A percentile compares a stretch with the other conserved stretches of the same genome.
Conservation (phyloP, 2,329 filamentous ascomycete genomes). For the Microcyclosporella mali region DNA sequence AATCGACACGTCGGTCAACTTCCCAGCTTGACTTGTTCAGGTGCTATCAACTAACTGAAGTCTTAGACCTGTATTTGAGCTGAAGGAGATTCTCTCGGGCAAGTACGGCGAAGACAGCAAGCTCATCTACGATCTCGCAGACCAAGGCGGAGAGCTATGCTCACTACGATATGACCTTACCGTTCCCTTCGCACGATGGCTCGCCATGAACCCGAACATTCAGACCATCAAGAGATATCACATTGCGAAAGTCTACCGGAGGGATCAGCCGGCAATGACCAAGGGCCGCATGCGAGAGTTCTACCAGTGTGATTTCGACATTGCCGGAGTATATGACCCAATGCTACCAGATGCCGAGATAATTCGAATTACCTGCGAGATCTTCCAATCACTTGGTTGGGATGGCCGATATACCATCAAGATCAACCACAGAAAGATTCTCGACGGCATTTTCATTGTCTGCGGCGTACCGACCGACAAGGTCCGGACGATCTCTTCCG, state of each 20-base stretch:
- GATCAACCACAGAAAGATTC: slow-evolving; percentile 88
- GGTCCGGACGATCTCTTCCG: slow-evolving; percentile 81
- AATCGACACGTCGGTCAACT: slow-evolving; percentile 59
- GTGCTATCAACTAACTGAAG: slow-evolving; percentile 8
- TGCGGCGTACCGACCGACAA: slow-evolving; percentile 83
- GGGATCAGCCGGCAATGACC: slow-evolving; percentile 77
- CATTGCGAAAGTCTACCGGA: slow-evolving; percentile 84
- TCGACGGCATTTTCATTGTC: slow-evolving; percentile 87
- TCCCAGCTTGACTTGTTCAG: not conserved
- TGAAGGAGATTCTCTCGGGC: slow-evolving; percentile 77
- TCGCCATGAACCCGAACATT: slow-evolving; percentile 81
- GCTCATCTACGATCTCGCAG: slow-evolving; percentile 82
- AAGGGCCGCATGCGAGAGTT: slow-evolving; percentile 94
- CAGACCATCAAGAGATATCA: slow-evolving; percentile 89
- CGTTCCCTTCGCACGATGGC: slow-evolving; percentile 84
- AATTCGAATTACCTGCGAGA: slow-evolving; percentile 73
- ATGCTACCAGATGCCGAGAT: slow-evolving; percentile 94
- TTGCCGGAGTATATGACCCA: slow-evolving; percentile 77
- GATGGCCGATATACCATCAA: slow-evolving; percentile 76
- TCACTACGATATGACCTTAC: slow-evolving; percentile 83
- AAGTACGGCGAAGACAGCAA: slow-evolving; percentile 93
- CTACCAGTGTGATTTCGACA: slow-evolving; percentile 96
- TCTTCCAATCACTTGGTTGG: slow-evolving; percentile 76
- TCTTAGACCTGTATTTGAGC: slow-evolving; percentile 65
- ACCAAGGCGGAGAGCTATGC: slow-evolving; percentile 80